Evolutionary conservation across 768 basidiomycete genomes (phyloP), one percentile per base, ranked within the genome.

Genomic region (Leccinum arenicola): DNA sequence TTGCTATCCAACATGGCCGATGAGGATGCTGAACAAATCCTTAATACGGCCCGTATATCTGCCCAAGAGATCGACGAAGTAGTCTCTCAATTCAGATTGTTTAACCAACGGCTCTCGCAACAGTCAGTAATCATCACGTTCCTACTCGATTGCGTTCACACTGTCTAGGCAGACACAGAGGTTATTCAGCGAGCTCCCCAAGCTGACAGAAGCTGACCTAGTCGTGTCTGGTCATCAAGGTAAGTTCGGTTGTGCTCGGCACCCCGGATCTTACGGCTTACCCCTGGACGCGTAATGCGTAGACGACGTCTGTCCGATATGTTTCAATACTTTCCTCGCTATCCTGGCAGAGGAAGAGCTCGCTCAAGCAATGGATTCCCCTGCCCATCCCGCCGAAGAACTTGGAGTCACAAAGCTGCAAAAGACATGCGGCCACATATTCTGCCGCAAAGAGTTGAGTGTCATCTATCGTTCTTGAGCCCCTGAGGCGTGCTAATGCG

Each of bases 301-400:
- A 91, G 91, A 92, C 61, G 82, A 85, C 7, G 70, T 78, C 17
- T 93, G 91, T 66, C 82, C 91, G 11, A 89, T 93, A 63, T 93
- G 91, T 70, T 80, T 87, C 61, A 87, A 81, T 35, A 76, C 88
- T 0, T 86, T 86, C 65, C 77, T 81, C n/a, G 82, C 87, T 11
- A 75, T 88, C 17, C 70, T 93, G 23, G 82, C 89, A 1, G 88
- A 92, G 63, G 88, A 91, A 68, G 90, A 93, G 71, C 80, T 80
- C 53, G 88, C 88, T 1, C 66, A 75, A 23, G 91, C 79, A 7
- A 88, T 92, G 86, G 89, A 92, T 66, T 88, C 89, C 2, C 89
- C 90, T 4, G 88, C 89, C 9, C 81, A 87, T 60, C 81, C 88
- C 15, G 63, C 77, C n/a, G 86, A 90, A 61, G 80, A 84, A 38